Conservation (phyloP, 192 early-diverging fungal genomes). For the Gigaspora rosea region DNA sequence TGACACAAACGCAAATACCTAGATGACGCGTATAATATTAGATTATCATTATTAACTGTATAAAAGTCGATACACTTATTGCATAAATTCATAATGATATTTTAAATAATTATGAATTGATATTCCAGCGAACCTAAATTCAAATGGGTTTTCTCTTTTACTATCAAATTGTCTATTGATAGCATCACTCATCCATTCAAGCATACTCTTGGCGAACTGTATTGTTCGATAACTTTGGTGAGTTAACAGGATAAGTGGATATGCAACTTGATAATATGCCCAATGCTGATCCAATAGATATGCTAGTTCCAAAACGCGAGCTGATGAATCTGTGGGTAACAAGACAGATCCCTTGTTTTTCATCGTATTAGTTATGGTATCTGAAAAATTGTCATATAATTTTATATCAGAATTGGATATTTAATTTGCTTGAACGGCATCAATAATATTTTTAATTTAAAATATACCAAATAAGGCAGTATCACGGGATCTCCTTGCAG, state of each 20-base stretch:
- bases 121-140: conserved; percentile 55
- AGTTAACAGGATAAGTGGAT: conserved; percentile 78
- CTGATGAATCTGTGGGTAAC: conserved; percentile 85
- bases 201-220: conserved; percentile 85
- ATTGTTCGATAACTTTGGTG: conserved; percentile 74
- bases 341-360: conserved; percentile 76
- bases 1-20: conserved; percentile 72
- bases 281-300: conserved; percentile 90
- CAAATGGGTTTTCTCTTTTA: conserved; percentile 82
- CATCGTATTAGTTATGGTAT: conserved; percentile 63
- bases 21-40: neutral
- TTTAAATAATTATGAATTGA: neutral
- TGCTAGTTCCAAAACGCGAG: conserved; percentile 88
- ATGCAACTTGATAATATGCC: conserved; percentile 58
- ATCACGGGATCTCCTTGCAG: conserved; percentile 74
- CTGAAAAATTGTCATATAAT: conserved; percentile 45
- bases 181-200: conserved; percentile 94
- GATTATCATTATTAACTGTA: neutral
- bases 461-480: conserved; percentile 70
- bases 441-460: neutral
- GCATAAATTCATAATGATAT: neutral
- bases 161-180: conserved; percentile 72
- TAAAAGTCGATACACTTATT: neutral
- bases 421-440: too few relatives aligned
- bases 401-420: neutral